Evolutionary conservation across 441 rosid genomes (phyloP).

Genomic region (Flueggea neowawraea): DNA sequence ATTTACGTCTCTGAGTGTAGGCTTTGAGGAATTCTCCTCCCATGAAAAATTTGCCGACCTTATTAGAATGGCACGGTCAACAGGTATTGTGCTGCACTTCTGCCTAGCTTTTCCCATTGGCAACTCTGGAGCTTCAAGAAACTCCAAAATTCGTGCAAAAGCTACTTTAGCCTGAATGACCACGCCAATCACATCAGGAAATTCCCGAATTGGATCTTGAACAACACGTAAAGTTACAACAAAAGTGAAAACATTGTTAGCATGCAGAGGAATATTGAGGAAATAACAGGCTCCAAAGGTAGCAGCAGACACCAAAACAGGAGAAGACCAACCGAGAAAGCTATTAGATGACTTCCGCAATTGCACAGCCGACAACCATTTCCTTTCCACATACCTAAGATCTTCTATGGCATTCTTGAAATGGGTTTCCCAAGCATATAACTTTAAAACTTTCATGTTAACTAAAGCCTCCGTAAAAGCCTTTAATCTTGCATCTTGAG

Average conservation of each 20-base stretch:
- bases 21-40: slow-evolving; percentile 59
- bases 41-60: slow-evolving; percentile 75
- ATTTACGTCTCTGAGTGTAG: slow-evolving; percentile 59
- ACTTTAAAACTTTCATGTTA: slow-evolving; percentile 88
- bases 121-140: slow-evolving; percentile 93
- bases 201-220: slow-evolving; percentile 76
- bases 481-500: slow-evolving; percentile 82
- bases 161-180: slow-evolving; percentile 95
- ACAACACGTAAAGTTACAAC: slow-evolving; percentile 87
- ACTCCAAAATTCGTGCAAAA: slow-evolving; percentile 64
- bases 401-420: slow-evolving; percentile 74
- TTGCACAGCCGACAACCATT: slow-evolving; percentile 84
- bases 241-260: slow-evolving; percentile 92
- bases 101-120: slow-evolving; percentile 43
- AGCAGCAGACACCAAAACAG: slow-evolving; percentile 82
- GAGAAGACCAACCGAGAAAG: slow-evolving; percentile 85
- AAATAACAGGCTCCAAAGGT: slow-evolving; percentile 87
- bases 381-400: slow-evolving; percentile 54
- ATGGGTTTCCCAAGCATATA: slow-evolving; percentile 96
- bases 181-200: slow-evolving; percentile 92
- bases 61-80: slow-evolving; percentile 35
- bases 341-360: slow-evolving; percentile 55
- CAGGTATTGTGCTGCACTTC: slow-evolving; percentile 26
- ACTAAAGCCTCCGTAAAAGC: slow-evolving; percentile 77
- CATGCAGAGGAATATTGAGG: slow-evolving; percentile 65